Evolutionary conservation across 495 filamentous ascomycete species (phyloP), one percentile per base, ranked within the genome.

Genomic region (Podospora appendiculata): DNA sequence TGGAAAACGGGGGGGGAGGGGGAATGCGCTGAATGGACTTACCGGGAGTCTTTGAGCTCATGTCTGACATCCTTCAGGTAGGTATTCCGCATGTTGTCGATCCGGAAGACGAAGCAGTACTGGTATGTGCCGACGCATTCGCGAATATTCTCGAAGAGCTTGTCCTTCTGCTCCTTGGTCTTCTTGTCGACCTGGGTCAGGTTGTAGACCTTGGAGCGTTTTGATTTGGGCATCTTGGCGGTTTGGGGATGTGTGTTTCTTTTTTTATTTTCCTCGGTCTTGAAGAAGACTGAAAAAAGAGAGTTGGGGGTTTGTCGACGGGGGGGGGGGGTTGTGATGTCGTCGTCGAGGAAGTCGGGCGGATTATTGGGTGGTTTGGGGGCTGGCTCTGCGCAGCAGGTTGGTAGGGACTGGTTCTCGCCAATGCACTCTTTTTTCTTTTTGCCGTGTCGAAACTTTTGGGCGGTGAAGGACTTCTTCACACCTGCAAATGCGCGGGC

Each of bases 81-180:
- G 41, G 87, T 95, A 70, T 98, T 98, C 58, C 93, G 89, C 93
- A 98, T 98, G 78, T 98, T 97, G 64, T 95, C 86, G 52, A 97
- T 84, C 54, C 79, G 78, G 70, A 97, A 95, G 69, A 96, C 88
- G 73, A 93, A 92, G 72, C 90, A 85, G 72, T 90, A 82, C 62
- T 90, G 82, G 79, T 93, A 94, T 60, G 85, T 70, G 59, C 90
- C 87, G 53, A 95, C 75, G 65, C 80, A 85, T 74, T 91, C 88
- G 60, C 86, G 88, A 52, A 98, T 85, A 62, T 89, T 89, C 67
- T 82, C 77, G 73, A 92, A 95, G 34, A 96, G 85, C 52, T 84
- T 85, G 61, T 90, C 76, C 67, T 90, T 90, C 57, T 92, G 81
- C 69, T 96, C 91, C 69, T 85, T 80, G 49, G 81, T 86, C 74